phyloP scores from a whole-genome alignment of 176 grass and related monocot species.

The Zoysia japonica region DNA sequence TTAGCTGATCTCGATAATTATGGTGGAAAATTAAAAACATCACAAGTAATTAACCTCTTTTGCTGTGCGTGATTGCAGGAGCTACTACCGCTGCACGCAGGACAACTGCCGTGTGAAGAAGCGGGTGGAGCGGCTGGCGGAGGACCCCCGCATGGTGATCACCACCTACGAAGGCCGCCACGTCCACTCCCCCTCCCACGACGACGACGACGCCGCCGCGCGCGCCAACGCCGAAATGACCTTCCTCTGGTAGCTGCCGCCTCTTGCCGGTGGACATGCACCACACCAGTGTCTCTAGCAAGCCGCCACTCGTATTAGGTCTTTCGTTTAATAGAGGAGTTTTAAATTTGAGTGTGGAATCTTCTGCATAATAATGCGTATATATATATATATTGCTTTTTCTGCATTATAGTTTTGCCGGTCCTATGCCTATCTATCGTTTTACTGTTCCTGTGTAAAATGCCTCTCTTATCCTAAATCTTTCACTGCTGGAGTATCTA shows the following conservation, averaged over 20 bases:
- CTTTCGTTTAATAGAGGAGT: neutral
- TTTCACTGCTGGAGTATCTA: no score
- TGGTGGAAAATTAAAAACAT: neutral
- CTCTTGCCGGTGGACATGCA: no score
- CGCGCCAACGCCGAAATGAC: constrained; percentile 59
- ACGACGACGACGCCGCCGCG: constrained; percentile 62
- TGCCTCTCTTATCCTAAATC: no score
- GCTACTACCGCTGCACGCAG: constrained; percentile 89
- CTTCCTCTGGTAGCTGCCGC: constrained; percentile 66
- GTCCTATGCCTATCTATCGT: no score
- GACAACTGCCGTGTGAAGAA: constrained; percentile 88
- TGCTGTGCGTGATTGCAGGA: constrained; percentile 40
- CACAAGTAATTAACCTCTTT: neutral
- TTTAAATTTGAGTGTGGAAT: neutral
- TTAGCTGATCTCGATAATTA: neutral
- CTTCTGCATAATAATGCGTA: neutral
- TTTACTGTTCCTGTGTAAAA: no score
- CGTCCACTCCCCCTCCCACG: constrained; percentile 76
- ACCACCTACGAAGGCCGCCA: constrained; percentile 90
- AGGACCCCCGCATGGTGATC: constrained; percentile 89
- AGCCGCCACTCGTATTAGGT: neutral
- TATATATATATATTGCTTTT: constrained; percentile 7
- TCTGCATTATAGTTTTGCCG: neutral
- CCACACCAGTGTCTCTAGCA: no score
- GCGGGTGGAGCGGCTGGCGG: constrained; percentile 76